Base-by-base conservation (phyloP, 176 grass and related monocot genomes). In the Aechmea fasciata region DNA sequence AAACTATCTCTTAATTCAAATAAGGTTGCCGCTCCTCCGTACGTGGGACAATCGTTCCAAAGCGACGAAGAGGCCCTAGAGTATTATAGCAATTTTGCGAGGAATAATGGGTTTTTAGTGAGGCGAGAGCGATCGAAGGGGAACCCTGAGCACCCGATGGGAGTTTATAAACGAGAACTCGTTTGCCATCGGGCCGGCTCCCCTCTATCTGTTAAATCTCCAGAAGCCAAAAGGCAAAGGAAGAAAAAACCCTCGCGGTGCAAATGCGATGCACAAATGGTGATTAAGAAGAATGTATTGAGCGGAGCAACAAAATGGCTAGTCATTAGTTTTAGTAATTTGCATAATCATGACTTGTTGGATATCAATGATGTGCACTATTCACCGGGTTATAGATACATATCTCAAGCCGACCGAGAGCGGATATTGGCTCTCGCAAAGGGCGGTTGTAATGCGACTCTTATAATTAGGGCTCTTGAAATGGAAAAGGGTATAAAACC, bases 121-220 rank as follows among this genome's bases (percentile, higher is more conserved):
- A 71, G 83, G 19, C 73, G 78, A 67, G 83, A 86, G 68, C 70
- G 83, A 11, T 86, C 83, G 5, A 86, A 86, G 53, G 83, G 83
- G 24, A 86, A 86, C 48, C 78, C 78, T 0, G 73, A 76, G 47
- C 83, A 86, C 51, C 83, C 83, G 51, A 33, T 86, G 69, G 83
- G 83, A 62, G 78, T 86, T 49, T 86, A 86, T 49, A 86, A 86
- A 57, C 47, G 83, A 20, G 83, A 86, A 49, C 71, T 86, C 53
- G 83, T 86, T 54, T 86, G 83, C 73, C 83, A 86, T 68, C 78
- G 78, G 22, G 83, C 83, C 0, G 83, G 83, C 33, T 18, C 54
- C 2, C 70, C 78, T 64, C 64, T 86, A 20, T 64, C 83, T 17
- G 48, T 65, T 3, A 81, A 81, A 51, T 52, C 63, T 33, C 53